Percentiles rank a stretch among this genome's conserved stretches.
These are phyloP conservation scores for Samsoniella hepiali DNA, from an alignment of 2,329 filamentous ascomycete species.

Conservation along the genomic window DNA sequence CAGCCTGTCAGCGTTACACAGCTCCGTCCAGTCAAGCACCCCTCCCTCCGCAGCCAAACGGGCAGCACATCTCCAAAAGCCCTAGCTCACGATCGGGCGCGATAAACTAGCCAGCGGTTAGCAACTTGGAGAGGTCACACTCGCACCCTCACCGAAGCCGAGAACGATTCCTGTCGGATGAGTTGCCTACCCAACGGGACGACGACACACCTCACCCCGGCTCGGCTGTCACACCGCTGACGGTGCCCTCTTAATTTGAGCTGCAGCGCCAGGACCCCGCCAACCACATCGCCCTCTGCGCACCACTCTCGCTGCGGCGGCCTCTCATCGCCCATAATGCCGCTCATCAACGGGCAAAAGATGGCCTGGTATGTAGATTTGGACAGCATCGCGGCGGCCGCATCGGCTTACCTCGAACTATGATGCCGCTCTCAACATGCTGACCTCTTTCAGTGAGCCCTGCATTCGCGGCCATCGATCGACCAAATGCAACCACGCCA, in stretches of 20 bases:
- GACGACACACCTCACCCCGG: not conserved
- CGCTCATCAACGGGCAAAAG: conserved; percentile 66
- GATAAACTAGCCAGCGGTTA: not conserved
- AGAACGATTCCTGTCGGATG: not conserved
- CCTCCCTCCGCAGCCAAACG: not conserved
- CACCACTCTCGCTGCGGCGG: not conserved
- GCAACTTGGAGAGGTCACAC: not conserved
- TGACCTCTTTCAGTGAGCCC: conserved; percentile 52
- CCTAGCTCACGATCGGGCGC: not conserved
- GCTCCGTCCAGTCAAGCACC: not conserved
- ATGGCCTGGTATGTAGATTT: conserved; percentile 64
- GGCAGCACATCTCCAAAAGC: not conserved
- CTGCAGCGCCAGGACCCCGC: conserved; percentile 6
- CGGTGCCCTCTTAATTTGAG: conserved; percentile 1
- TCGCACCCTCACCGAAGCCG: not conserved
- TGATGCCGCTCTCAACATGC: not conserved
- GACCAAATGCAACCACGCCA: conserved; percentile 68
- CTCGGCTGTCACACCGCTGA: conserved; percentile 6
- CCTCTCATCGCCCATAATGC: conserved; percentile 47
- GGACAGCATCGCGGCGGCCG: not conserved
- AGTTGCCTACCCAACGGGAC: not conserved
- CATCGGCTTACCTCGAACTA: not conserved
- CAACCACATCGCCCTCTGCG: not conserved
- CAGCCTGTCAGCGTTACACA: not conserved
- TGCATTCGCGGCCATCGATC: conserved; percentile 75